Percentiles rank a stretch among this genome's conserved stretches.
Conservation (phyloP, 202 grass and related monocot species). For the Setaria italica region DNA sequence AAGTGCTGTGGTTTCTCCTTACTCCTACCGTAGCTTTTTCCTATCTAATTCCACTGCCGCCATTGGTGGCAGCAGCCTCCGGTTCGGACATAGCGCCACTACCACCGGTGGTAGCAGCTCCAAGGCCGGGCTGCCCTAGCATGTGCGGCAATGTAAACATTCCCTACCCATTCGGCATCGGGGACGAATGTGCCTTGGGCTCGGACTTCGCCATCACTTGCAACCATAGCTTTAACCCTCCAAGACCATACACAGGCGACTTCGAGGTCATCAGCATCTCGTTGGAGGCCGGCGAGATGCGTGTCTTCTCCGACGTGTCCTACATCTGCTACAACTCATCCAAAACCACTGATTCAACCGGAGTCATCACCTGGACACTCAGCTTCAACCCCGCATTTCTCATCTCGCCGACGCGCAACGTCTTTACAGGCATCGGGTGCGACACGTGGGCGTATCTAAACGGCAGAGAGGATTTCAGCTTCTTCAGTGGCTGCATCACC, state of each 20-base stretch:
- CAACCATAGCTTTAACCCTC: not conserved
- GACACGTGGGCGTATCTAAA: not conserved
- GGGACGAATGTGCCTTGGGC: no score
- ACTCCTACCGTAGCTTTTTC: no score
- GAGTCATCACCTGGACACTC: no score
- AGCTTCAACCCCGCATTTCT: not conserved
- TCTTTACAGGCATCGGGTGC: not conserved
- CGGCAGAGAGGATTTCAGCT: not conserved
- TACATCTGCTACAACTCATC: not conserved
- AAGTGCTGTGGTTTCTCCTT: no score
- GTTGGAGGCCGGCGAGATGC: not conserved
- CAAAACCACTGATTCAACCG: not conserved
- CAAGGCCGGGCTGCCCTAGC: no score
- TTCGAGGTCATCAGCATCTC: not conserved
- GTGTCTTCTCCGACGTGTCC: not conserved
- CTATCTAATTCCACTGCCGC: no score
- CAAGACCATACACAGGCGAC: not conserved
- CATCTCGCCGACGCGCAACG: not conserved
- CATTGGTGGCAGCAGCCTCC: no score
- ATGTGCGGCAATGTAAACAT: no score
- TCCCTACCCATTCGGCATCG: no score
- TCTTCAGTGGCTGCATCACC: not conserved
- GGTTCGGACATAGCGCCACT: no score
- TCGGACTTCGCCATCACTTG: not conserved
- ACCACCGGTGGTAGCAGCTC: no score